A percentile compares a stretch with the other conserved stretches of the same genome.
These are phyloP conservation scores for Coemansia sp. DNA, from an alignment of 192 early-diverging fungal species.

Conservation along the genomic window DNA sequence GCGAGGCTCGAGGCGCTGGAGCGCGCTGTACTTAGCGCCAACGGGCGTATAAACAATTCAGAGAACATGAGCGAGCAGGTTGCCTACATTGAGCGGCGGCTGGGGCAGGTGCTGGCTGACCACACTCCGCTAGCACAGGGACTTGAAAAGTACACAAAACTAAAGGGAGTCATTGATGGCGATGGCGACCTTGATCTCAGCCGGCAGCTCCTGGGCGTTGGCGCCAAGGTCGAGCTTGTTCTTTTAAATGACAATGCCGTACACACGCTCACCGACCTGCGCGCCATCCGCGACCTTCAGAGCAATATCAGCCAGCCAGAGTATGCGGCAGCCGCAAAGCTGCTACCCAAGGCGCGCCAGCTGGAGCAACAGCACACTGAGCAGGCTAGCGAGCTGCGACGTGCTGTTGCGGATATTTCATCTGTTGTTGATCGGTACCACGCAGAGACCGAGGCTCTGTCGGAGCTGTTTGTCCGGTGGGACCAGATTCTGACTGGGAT, in stretches of 20 bases:
- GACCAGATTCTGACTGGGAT: slow-evolving; percentile 29
- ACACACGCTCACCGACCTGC: slow-evolving; percentile 31
- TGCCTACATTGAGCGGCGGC: slow-evolving; percentile 26
- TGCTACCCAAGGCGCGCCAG: slow-evolving; percentile 10
- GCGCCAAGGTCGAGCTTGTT: slow-evolving; percentile 41
- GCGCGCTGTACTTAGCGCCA: slow-evolving; percentile 25
- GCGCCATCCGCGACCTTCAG: slow-evolving; percentile 36
- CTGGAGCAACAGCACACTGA: slow-evolving; percentile 29
- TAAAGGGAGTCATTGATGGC: slow-evolving; percentile 39
- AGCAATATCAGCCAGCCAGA: slow-evolving; percentile 41
- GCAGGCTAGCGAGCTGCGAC: slow-evolving; percentile 23
- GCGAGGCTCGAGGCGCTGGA: slow-evolving; percentile 37
- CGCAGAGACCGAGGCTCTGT: slow-evolving; percentile 41
- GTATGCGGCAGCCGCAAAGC: slow-evolving; percentile 33
- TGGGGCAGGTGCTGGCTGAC: slow-evolving; percentile 21
- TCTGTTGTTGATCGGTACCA: slow-evolving; percentile 44
- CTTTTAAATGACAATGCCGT: slow-evolving; percentile 27
- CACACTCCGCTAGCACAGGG: slow-evolving; percentile 18
- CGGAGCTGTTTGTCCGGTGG: slow-evolving; percentile 46
- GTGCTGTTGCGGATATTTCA: slow-evolving; percentile 31
- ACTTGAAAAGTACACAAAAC: slow-evolving; percentile 43
- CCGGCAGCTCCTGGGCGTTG: slow-evolving; percentile 35
- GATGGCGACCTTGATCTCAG: slow-evolving; percentile 45
- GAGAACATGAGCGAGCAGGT: slow-evolving; percentile 29
- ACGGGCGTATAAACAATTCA: background rate